Evolutionary conservation across 164 flowering plant genomes (phyloP), one percentile per base, ranked within the genome.

Genomic region (Umbellularia californica): DNA sequence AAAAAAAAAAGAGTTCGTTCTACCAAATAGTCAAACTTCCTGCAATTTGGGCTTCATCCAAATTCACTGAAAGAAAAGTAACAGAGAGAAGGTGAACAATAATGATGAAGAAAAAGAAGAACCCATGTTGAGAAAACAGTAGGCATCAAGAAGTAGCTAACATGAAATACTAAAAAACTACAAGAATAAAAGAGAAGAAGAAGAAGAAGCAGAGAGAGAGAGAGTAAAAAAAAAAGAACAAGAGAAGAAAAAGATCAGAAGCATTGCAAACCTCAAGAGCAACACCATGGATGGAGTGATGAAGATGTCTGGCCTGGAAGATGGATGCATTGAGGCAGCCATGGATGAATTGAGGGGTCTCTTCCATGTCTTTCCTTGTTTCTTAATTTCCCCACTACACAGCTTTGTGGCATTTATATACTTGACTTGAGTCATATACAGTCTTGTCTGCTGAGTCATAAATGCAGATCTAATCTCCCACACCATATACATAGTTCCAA

Each of bases 261-360:
- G 28, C 15, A 13, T 12, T 23, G 67, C 2, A 14, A 24, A 64
- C 72, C 72, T 24, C 58, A 52, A 70, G 58, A 23, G 72, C 72
- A 23, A 50, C 11, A 58, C 35, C 72, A 24, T 22, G 72, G 58
- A 50, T 24, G 60, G 72, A 70, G 28, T 70, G 55, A 27, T 70
- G 72, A 22, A 70, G 72, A 2, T 70, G 17, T 17, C 3, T 14
- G 35, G 72, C 72, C 58, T 50, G 13, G 58, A 70, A 70, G 33
- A 70, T 70, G 55, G 72, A 47, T 52, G 30, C 72, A 25, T 50
- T 23, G 58, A 70, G 72, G 72, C 52, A 24, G 72, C 72, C 72
- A 70, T 70, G 72, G 72, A 70, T 24, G 72, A 69, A 69, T 35
- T 69, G 51, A 20, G 47, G 51, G 25, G 25, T n/a, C 28, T 23